A percentile compares a stretch with the other conserved stretches of the same genome.
These are phyloP conservation scores for Sphagnum magellanicum DNA, from an alignment of 228 moss, liverwort and hornwort species.

Conservation along the genomic window DNA sequence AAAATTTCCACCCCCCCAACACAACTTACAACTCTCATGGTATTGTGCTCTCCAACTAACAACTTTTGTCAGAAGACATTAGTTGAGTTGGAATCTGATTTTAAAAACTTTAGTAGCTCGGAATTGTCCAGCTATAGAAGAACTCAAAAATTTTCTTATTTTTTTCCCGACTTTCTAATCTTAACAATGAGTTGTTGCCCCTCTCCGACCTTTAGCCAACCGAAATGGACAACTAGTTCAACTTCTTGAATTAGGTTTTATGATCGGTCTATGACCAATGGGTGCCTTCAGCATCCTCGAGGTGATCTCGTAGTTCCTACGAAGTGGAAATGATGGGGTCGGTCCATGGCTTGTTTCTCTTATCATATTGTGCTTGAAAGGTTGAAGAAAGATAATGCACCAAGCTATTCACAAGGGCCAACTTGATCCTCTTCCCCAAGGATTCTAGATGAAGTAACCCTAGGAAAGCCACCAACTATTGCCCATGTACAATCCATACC, in stretches of 20 bases:
- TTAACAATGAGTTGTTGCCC: too few relatives aligned
- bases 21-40: too few relatives aligned
- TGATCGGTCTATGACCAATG: background rate
- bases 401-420: too few relatives aligned
- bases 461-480: conserved; percentile 1
- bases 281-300: background rate
- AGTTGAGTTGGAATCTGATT: background rate
- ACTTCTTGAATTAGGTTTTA: background rate
- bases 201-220: background rate
- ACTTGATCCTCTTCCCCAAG: too few relatives aligned
- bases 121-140: background rate
- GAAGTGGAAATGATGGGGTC: background rate
- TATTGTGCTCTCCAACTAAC: too few relatives aligned
- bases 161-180: background rate
- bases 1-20: background rate
- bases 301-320: conserved; percentile 1
- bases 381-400: too few relatives aligned
- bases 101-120: background rate
- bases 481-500: conserved; percentile 1
- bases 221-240: background rate
- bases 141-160: background rate
- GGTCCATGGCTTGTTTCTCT: too few relatives aligned
- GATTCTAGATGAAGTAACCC: background rate
- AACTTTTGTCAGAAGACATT: background rate
- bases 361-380: too few relatives aligned